A percentile compares a stretch with the other conserved stretches of the same genome.
These are phyloP conservation scores for Aspergillus steynii DNA, from an alignment of 495 filamentous ascomycete species.

Conservation along the genomic window DNA sequence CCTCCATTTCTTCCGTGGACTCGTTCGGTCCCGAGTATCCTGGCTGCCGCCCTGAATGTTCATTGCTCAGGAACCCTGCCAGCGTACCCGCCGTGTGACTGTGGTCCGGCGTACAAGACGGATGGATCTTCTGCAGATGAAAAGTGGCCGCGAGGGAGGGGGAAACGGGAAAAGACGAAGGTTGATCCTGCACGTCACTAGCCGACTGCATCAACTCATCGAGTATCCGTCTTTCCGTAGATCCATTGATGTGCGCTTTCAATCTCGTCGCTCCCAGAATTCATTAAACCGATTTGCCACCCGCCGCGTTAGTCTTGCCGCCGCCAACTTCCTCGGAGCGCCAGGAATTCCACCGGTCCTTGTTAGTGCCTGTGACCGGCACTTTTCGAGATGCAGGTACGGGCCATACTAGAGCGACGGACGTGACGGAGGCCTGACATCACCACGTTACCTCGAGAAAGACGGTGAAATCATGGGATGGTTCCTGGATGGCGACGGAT, in stretches of 20 bases:
- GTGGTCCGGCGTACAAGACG: constrained; percentile 9
- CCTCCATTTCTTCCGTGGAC: background rate
- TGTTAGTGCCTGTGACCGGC: background rate
- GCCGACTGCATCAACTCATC: constrained; percentile 10
- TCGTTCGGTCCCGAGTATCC: background rate
- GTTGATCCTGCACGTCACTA: constrained; percentile 23
- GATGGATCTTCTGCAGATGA: constrained; percentile 17
- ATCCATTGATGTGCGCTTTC: constrained; percentile 12
- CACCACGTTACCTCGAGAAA: background rate
- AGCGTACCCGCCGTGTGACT: constrained; percentile 9
- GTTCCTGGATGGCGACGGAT: background rate
- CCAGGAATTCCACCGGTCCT: background rate
- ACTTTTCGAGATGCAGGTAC: background rate
- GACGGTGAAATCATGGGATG: background rate
- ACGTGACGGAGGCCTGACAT: background rate
- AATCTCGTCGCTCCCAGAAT: background rate
- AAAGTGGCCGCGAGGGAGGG: constrained; percentile 11
- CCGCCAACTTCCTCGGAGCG: background rate
- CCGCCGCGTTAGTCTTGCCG: background rate
- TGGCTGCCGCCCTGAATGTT: background rate
- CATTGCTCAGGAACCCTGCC: constrained; percentile 12
- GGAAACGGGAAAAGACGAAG: constrained; percentile 4
- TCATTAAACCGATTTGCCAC: constrained; percentile 7
- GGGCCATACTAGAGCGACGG: background rate
- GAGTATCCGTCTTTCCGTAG: constrained; percentile 13